Percentiles rank a stretch among this genome's conserved stretches.
phyloP scores from a whole-genome alignment of 2,329 filamentous ascomycete species.

The Kalmusia sp. region DNA sequence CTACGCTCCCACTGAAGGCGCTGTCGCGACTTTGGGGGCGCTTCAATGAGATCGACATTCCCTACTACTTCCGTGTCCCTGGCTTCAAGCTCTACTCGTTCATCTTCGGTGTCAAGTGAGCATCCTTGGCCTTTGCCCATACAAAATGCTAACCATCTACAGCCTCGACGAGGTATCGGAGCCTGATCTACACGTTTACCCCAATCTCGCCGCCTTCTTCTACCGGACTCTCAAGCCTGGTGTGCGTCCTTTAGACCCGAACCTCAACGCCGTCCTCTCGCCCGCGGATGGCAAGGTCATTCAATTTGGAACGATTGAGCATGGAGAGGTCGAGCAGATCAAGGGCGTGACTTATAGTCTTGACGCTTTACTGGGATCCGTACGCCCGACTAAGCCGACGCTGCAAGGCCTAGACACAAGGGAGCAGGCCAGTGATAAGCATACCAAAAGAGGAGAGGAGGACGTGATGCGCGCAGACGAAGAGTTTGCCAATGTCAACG shows the following conservation, averaged over 20 bases:
- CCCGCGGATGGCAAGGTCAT: constrained; percentile 91
- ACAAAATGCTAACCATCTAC: constrained; percentile 20
- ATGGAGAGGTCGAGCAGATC: constrained; percentile 96
- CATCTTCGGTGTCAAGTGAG: constrained; percentile 83
- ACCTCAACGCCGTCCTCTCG: constrained; percentile 80
- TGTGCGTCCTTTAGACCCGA: constrained; percentile 80
- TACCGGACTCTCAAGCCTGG: constrained; percentile 94
- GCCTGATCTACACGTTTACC: constrained; percentile 85
- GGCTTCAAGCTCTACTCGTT: constrained; percentile 92
- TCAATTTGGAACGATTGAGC: constrained; percentile 89
- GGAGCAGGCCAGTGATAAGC: constrained; percentile 28
- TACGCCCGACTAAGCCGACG: constrained; percentile 53
- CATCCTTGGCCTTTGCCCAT: background rate
- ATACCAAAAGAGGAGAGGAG: constrained; percentile 53
- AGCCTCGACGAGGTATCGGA: constrained; percentile 87
- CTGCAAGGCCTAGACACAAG: constrained; percentile 45
- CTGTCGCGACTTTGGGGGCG: constrained; percentile 87
- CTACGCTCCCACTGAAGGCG: constrained; percentile 87
- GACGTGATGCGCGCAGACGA: constrained; percentile 81
- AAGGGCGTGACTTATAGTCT: constrained; percentile 98
- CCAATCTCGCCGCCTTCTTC: constrained; percentile 96
- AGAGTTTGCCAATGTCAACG: constrained; percentile 93
- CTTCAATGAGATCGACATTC: constrained; percentile 89
- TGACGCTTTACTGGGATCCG: constrained; percentile 81
- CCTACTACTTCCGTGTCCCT: constrained; percentile 84